Base-by-base conservation (phyloP, 352 stramenopile genomes). In the Phytophthora vignae region DNA sequence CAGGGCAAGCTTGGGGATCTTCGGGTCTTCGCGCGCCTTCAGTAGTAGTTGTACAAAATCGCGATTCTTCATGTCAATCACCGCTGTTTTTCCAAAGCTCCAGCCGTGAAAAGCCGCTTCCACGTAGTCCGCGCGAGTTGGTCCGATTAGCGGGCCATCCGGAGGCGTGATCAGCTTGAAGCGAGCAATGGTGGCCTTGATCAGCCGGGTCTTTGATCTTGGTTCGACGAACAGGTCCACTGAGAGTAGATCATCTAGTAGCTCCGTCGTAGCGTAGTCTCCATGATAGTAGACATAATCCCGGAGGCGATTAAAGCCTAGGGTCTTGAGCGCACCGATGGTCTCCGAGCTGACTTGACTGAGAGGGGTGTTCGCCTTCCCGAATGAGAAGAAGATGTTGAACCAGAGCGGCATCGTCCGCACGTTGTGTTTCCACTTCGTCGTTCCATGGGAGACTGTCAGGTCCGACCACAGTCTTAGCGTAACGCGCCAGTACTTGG, bases 301-400 rank as follows among this genome's bases (percentile, higher is more conserved):
- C 29, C 60, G 55, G 27, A 60, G 42, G 0, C 46, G 33, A n/a
- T 50, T 55, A n/a, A 60, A 59, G 11, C 33, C 54, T 14, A 53
- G 54, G 1, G 60, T 21, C 29, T 54, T 55, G 7, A 22, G 15
- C 2, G 15, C 4, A 6, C 14, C 15, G 21, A 54, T 25, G 15
- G 29, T 25, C n/a, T 25, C 17, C n/a, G 5, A 1, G 27, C 6
- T 31, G 19, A 63, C 29, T 14, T 63, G 40, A 15, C 7, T 15
- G 7, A 55, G 12, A 14, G n/a, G 48, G 1, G 53, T 31, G 25
- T 48, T 31, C 25, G 40, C n/a, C 33, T 63, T 63, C 5, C 61
- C 36, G 21, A 60, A 68, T 10, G 50, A 19, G 15, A 68, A 68
- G 61, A 56, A 12, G 22, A 38, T 22, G n/a, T 68, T 68, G n/a